Conservation (phyloP, 1,284 basidiomycete genomes). For the Ceratobasidium sp. region DNA sequence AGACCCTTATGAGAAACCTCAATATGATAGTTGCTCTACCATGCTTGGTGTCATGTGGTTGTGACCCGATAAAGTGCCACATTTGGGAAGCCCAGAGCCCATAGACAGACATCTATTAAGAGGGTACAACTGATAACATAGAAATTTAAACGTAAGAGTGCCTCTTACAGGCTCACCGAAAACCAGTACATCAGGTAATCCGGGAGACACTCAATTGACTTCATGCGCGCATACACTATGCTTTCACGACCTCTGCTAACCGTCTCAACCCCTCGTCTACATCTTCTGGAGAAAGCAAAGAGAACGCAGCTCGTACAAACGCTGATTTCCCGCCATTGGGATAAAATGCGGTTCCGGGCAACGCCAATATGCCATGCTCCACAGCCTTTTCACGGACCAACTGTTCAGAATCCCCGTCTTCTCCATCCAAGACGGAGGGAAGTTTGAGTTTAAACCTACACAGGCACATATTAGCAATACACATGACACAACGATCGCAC, state of each 20-base stretch:
- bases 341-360: constrained; percentile 85
- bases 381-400: constrained; percentile 84
- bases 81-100: too few relatives aligned
- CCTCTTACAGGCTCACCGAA: too few relatives aligned
- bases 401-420: constrained; percentile 76
- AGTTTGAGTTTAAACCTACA: constrained; percentile 76
- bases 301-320: constrained; percentile 86
- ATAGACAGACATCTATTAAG: too few relatives aligned
- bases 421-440: constrained; percentile 48
- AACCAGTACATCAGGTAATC: background rate
- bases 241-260: constrained; percentile 72
- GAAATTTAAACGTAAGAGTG: too few relatives aligned
- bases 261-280: constrained; percentile 82
- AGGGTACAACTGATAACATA: too few relatives aligned
- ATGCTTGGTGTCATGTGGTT: too few relatives aligned
- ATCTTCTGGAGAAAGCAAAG: constrained; percentile 73
- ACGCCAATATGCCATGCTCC: constrained; percentile 85
- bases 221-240: background rate
- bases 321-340: constrained; percentile 75
- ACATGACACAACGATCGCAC: constrained; percentile 52
- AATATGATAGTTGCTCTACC: too few relatives aligned
- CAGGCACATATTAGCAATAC: background rate
- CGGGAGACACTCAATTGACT: background rate
- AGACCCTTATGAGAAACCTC: too few relatives aligned
- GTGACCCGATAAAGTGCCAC: too few relatives aligned